phyloP scores from a whole-genome alignment of 176 grass and related monocot species.

The Aechmea fasciata region DNA sequence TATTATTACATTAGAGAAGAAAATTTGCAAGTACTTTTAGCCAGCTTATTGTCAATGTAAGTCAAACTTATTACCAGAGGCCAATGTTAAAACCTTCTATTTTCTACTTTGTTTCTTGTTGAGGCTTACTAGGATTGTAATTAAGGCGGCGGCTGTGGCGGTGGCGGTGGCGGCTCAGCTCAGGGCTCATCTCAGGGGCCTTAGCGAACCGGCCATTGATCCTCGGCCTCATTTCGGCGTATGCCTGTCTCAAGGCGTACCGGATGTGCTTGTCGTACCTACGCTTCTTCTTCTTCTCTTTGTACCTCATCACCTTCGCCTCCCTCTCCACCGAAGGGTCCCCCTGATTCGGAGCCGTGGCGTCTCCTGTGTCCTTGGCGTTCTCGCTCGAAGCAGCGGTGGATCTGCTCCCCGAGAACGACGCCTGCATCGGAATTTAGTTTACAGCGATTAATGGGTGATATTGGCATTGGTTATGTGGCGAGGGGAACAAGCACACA shows the following conservation, averaged over 20 bases:
- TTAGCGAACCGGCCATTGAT: constrained; percentile 62
- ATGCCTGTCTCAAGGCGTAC: constrained; percentile 47
- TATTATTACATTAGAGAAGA: no score
- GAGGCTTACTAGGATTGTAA: constrained; percentile 34
- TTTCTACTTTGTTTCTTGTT: background rate
- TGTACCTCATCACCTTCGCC: constrained; percentile 56
- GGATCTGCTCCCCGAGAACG: constrained; percentile 41
- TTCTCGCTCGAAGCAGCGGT: constrained; percentile 29
- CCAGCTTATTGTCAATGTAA: no score
- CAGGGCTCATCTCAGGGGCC: constrained; percentile 21
- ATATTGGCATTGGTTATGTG: no score
- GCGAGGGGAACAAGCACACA: no score
- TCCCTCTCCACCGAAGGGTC: constrained; percentile 18
- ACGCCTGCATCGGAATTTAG: constrained; percentile 22
- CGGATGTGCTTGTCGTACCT: constrained; percentile 54
- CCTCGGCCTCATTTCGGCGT: constrained; percentile 53
- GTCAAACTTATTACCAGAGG: no score
- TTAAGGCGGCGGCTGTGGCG: background rate
- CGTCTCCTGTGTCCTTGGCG: constrained; percentile 13
- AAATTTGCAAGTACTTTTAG: no score
- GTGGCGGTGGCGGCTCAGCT: background rate
- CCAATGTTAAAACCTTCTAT: no score
- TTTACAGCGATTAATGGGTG: no score
- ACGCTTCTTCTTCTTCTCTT: constrained; percentile 58
- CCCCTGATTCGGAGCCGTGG: constrained; percentile 6